Evolutionary conservation across 169 alveolate genomes (phyloP), one percentile per base, ranked within the genome.

Genomic region (Perkinsus olseni): DNA sequence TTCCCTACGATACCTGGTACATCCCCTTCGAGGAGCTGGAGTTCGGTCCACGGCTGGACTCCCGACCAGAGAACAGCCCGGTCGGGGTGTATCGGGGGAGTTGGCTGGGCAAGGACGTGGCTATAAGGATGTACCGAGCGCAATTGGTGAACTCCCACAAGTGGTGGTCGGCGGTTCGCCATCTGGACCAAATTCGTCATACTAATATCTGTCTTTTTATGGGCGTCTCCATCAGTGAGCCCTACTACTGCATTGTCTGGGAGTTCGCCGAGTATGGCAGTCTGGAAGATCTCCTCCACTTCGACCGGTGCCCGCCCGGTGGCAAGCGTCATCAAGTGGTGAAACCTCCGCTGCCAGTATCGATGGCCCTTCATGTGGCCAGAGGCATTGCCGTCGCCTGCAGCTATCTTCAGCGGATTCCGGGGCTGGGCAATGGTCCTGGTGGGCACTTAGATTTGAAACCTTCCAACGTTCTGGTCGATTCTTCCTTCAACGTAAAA

Each of bases 61-160:
- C 82, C 8, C 82, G 82, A 24, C 82, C 82, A 24, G 82, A 62
- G 28, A 62, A 28, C 34, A 62, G 82, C 82, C 82, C 82, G 10
- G 82, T 62, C 31, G 82, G 94, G 92, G 92, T 93, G 34, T 94
- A 93, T 91, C 82, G 38, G 45, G 95, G 95, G 3, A 94, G 92
- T 91, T 94, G 93, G 91, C 62, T 94, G 74, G 95, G 95, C 10
- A 94, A 92, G 51, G 94, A 94, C 38, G 95, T 94, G 91, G 95
- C 95, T n/a, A 94, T 94, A 38, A 94, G 93, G 62, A 93, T 94
- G 48, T 62, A 62, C 34, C 13, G 82, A 24, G 82, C 82, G 36
- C 82, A 62, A 24, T 74, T 94, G 91, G 94, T 94, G 39, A 94
- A 94, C 17, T 93, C 92, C 37, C 93, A 94, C 74, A 91, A 93